Evolutionary conservation across 805 yeast species (phyloP), one percentile per base, ranked within the genome.

Genomic region (Cyberlindnera bimundalis): DNA sequence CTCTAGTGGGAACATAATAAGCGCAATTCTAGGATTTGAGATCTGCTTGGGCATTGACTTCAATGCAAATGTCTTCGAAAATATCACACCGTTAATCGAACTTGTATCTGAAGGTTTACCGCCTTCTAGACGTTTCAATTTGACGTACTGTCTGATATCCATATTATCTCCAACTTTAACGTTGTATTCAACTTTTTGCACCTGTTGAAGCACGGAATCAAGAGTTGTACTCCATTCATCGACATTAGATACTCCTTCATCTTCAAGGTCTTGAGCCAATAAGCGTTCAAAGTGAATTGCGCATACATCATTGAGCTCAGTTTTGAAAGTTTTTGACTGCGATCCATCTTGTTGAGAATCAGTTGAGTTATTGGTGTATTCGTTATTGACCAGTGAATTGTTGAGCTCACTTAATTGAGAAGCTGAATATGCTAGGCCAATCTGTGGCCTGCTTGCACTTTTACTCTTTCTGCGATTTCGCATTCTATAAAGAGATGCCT

Each of bases 1-100:
- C 56, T 90, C 98, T 19, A 93, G 65, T 0, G 97, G 96, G 54
- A 93, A 93, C 70, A 89, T 81, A 6, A 93, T 71, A 14, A 95
- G 68, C 43, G 91, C 78, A 29, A 93, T 84, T 40, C 80, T 74
- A 0, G 99, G 98, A 37, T 76, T 71, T 0, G 58, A 53, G 7
- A 95, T 68, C 18, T 59, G 56, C 6, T 76, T 60, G 0, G 88
- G 76, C 99, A 93, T 95, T 2, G 74, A 60, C 54, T 82, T 86
- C 28, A 85, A 68, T 4, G 96, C 96, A 32, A 90, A 67, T 14
- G 81, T 78, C 50, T 89, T 88, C 0, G 97, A 84, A 61, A 90
- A 88, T 3, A 87, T 83, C 5, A 87, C 62, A 0, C 99, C 99
- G 54, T 84, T 80, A 4, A 91, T 60, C 23, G 76, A 73, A 20